Conservation (phyloP, 2,329 filamentous ascomycete species). For the Capronia coronata region DNA sequence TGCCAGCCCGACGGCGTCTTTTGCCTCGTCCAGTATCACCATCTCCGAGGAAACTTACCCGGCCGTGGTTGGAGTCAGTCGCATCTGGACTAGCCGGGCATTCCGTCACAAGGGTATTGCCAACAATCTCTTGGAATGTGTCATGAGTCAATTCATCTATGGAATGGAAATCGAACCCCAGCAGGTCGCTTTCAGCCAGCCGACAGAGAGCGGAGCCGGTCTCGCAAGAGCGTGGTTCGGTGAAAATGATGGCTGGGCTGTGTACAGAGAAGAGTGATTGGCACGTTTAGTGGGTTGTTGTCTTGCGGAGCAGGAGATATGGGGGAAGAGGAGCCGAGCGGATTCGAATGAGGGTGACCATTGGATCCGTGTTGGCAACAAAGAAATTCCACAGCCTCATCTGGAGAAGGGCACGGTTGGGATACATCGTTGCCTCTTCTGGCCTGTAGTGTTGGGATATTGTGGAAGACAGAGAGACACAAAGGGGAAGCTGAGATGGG, state of each 20-base stretch:
- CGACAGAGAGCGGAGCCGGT: conserved; percentile 55
- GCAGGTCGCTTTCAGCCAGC: conserved; percentile 58
- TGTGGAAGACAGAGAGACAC: no score
- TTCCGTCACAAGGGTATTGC: conserved; percentile 54
- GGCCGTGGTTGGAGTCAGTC: conserved; percentile 56
- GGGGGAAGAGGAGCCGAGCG: not conserved
- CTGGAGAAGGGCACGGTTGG: not conserved
- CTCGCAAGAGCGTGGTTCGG: conserved; percentile 56
- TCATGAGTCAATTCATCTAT: conserved; percentile 50
- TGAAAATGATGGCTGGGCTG: conserved; percentile 51
- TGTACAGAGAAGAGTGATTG: conserved; percentile 47
- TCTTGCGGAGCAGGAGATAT: not conserved
- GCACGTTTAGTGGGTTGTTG: not conserved
- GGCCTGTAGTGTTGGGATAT: not conserved
- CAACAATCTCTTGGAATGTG: conserved; percentile 51
- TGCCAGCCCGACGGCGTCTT: conserved; percentile 19
- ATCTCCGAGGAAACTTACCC: conserved; percentile 39
- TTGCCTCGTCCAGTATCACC: conserved; percentile 40
- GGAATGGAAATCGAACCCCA: conserved; percentile 50
- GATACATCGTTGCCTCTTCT: not conserved
- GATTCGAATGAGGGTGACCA: no score
- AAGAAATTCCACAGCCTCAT: no score
- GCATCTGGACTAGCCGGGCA: conserved; percentile 57
- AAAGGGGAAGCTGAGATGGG: no score
- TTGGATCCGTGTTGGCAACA: no score